phyloP scores from a whole-genome alignment of 2,329 filamentous ascomycete species.

The Fusarium ambrosium region DNA sequence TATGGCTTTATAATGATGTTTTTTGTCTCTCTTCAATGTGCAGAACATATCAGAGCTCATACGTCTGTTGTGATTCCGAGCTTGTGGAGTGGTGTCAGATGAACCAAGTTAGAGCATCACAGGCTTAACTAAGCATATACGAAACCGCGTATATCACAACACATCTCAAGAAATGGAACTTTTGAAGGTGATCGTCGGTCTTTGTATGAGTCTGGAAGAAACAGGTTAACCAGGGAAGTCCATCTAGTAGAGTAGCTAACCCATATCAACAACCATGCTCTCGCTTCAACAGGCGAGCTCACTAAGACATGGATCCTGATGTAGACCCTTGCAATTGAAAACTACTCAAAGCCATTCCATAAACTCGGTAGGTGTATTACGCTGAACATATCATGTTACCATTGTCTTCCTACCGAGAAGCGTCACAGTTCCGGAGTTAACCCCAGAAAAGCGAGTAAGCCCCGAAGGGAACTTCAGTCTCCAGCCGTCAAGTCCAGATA shows the following conservation, averaged over 20 bases:
- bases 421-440: background rate
- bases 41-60: background rate
- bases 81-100: background rate
- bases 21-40: background rate
- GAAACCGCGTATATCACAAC: background rate
- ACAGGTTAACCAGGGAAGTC: background rate
- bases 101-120: background rate
- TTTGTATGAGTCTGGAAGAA: background rate
- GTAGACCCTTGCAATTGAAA: too few relatives aligned
- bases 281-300: background rate
- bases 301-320: background rate
- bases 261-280: background rate
- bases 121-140: background rate
- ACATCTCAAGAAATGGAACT: background rate
- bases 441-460: background rate
- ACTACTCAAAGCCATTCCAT: background rate
- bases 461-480: background rate
- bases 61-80: background rate
- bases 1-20: background rate
- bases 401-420: background rate
- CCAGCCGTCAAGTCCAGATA: background rate
- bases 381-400: background rate
- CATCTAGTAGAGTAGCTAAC: background rate
- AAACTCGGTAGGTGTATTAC: background rate
- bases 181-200: background rate